A percentile compares a stretch with the other conserved stretches of the same genome.
Evolutionary conservation across 73 alveolate genomes (phyloP).

Genomic region (Halteria grandinella): DNA sequence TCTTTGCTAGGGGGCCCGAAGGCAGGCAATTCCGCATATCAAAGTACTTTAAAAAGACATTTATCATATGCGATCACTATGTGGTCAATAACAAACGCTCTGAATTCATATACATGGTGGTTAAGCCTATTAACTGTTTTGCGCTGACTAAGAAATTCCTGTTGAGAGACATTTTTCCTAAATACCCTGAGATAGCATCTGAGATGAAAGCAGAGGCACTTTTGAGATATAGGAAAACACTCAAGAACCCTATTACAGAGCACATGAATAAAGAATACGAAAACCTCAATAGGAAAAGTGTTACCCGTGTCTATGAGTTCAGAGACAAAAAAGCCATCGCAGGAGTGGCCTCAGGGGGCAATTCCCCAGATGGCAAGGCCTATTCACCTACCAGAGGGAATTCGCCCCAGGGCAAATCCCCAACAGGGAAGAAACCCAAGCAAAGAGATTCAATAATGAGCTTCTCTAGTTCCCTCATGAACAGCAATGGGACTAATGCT

Average conservation of each 20-base stretch:
- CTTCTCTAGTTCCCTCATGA: no score
- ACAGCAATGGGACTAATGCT: no score
- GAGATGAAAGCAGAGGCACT: conserved; percentile 37
- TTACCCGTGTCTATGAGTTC: conserved; percentile 28
- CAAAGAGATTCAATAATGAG: no score
- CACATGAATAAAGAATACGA: conserved; percentile 54
- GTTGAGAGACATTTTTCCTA: conserved; percentile 30
- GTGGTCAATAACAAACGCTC: conserved; percentile 59
- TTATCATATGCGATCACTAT: conserved; percentile 59
- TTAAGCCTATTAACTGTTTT: conserved; percentile 59
- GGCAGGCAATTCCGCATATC: conserved; percentile 15
- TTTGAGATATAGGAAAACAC: conserved; percentile 33
- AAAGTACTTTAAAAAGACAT: conserved; percentile 41
- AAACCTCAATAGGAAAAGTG: conserved; percentile 44
- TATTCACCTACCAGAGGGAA: no score
- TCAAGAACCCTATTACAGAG: conserved; percentile 39
- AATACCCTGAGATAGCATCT: conserved; percentile 63
- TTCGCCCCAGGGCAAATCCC: no score
- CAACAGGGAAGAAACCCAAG: no score
- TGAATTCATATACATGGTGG: conserved; percentile 62
- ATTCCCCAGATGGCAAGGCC: no score
- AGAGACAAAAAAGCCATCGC: no score
- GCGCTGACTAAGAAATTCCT: conserved; percentile 61
- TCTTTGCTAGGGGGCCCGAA: conserved; percentile 3
- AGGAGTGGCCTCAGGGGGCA: no score